Evolutionary conservation across 345 rosid species (phyloP).

Genomic region (Geranium rotundifolium): DNA sequence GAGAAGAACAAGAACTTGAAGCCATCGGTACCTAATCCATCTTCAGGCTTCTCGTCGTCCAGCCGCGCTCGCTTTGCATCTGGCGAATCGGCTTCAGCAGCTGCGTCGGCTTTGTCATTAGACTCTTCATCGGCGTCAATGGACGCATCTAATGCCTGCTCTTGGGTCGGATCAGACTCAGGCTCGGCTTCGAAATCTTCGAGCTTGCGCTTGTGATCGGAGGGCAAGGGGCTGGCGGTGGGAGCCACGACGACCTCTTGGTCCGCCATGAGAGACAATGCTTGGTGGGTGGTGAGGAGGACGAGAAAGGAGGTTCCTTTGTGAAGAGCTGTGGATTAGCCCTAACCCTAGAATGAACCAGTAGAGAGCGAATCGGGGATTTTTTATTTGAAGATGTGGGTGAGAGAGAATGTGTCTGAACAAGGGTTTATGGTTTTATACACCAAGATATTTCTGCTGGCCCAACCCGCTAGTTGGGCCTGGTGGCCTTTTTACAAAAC

Average conservation of each 20-base stretch:
- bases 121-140: constrained; percentile 5
- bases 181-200: constrained; percentile 37
- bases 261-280: constrained; percentile 35
- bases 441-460: too few species aligned
- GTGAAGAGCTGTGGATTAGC: too few species aligned
- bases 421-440: neutral
- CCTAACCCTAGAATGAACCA: too few species aligned
- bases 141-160: neutral
- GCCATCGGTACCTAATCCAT: constrained; percentile 27
- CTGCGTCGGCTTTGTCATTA: constrained; percentile 1
- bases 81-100: constrained; percentile 19
- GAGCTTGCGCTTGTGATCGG: constrained; percentile 73
- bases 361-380: neutral
- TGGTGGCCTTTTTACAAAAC: too few species aligned
- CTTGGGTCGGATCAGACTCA: constrained; percentile 8
- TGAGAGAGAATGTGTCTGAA: neutral
- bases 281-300: neutral
- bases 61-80: constrained; percentile 46
- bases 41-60: constrained; percentile 21
- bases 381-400: neutral
- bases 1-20: neutral
- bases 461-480: too few species aligned
- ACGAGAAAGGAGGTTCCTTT: neutral
- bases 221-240: constrained; percentile 16
- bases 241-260: constrained; percentile 35